Evolutionary conservation across 768 basidiomycete species (phyloP).

Genomic region (Gelatoporia subvermispora): DNA sequence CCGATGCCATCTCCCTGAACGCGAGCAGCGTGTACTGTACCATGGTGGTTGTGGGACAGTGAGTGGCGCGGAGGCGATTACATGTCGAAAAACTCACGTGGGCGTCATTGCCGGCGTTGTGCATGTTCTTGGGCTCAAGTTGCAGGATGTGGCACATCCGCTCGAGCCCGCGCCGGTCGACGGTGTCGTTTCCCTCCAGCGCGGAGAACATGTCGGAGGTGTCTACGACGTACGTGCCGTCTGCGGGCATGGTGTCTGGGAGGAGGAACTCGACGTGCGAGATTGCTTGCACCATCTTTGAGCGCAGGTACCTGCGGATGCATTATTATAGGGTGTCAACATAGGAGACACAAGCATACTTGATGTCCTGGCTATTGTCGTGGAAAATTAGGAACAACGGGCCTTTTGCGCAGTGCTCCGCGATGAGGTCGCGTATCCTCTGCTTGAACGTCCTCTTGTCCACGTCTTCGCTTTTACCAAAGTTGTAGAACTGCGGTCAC

Average conservation of each 20-base stretch:
- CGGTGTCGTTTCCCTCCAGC: constrained; percentile 54
- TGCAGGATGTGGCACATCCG: constrained; percentile 61
- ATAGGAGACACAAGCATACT: constrained; percentile 35
- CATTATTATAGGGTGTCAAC: neutral
- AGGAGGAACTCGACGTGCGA: constrained; percentile 48
- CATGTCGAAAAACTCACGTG: constrained; percentile 42
- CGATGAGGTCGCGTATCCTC: constrained; percentile 45
- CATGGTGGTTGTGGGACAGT: neutral
- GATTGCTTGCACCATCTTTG: constrained; percentile 46
- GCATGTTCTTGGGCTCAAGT: constrained; percentile 50
- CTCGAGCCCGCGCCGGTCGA: constrained; percentile 51
- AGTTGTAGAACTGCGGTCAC: constrained; percentile 51
- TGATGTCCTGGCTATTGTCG: constrained; percentile 72
- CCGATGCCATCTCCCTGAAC: constrained; percentile 66
- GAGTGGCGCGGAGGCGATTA: neutral
- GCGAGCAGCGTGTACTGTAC: constrained; percentile 66
- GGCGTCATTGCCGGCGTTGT: constrained; percentile 88
- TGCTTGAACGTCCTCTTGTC: constrained; percentile 46
- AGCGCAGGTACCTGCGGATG: constrained; percentile 46
- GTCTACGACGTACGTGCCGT: constrained; percentile 63
- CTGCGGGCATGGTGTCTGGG: constrained; percentile 48
- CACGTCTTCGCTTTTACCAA: constrained; percentile 57
- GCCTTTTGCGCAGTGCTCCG: constrained; percentile 35
- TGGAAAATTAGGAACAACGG: constrained; percentile 81
- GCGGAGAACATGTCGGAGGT: constrained; percentile 74